phyloP scores from a whole-genome alignment of 2,329 filamentous ascomycete genomes.

The Apiospora phragmitis region DNA sequence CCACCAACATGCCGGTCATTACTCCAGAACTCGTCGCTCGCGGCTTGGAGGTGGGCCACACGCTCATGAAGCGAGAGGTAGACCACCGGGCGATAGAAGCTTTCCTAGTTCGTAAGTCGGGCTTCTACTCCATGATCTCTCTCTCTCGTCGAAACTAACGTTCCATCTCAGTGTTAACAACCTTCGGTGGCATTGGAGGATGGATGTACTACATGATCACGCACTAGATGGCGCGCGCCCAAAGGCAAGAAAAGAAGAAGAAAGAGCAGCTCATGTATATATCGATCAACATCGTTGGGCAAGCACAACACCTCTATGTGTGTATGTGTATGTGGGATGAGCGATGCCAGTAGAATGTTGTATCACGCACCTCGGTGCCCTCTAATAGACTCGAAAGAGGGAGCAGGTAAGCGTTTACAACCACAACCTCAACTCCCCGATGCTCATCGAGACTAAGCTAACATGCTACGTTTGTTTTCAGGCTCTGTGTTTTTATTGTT shows the following conservation, averaged over 20 bases:
- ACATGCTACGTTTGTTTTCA: background rate
- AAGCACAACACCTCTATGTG: too few relatives aligned
- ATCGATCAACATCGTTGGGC: background rate
- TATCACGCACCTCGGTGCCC: background rate
- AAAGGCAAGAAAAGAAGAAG: background rate
- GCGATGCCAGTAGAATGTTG: background rate
- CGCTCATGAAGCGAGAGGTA: background rate
- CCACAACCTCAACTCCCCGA: background rate
- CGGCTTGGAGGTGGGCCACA: background rate
- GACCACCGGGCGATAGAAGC: background rate
- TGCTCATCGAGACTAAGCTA: background rate
- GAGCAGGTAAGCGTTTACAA: background rate
- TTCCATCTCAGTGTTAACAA: background rate
- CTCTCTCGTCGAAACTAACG: background rate
- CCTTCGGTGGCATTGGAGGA: background rate
- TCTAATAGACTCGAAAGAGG: background rate
- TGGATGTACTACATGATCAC: conserved; percentile 8
- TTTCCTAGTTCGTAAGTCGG: background rate
- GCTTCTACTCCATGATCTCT: background rate
- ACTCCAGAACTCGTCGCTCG: background rate
- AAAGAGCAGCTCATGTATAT: background rate
- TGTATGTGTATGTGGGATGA: background rate
- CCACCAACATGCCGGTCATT: background rate
- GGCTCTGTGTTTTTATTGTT: background rate
- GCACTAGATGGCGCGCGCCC: background rate